phyloP scores from a whole-genome alignment of 2,329 filamentous ascomycete species.

The Clarireedia paspali region DNA sequence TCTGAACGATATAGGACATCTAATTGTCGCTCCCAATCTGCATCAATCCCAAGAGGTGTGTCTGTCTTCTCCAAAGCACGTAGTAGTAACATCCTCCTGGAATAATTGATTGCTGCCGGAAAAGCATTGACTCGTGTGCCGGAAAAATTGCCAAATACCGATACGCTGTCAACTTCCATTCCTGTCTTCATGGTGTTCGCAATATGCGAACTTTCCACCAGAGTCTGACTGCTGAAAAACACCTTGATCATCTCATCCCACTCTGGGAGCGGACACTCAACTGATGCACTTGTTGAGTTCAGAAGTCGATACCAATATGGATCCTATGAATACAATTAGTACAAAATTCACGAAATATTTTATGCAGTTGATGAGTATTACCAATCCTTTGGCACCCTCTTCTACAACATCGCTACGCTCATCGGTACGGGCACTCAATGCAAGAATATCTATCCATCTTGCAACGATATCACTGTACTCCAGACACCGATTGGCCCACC shows the following conservation, averaged over 20 bases:
- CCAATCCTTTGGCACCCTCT: slow-evolving; percentile 81
- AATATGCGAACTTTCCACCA: slow-evolving; percentile 25
- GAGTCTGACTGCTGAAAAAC: slow-evolving; percentile 39
- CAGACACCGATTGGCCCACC: slow-evolving; percentile 85
- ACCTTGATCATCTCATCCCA: slow-evolving; percentile 43
- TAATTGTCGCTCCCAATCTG: slow-evolving; percentile 78
- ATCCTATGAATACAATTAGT: slow-evolving; percentile 25
- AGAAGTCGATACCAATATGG: slow-evolving; percentile 63
- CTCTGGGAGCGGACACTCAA: slow-evolving; percentile 36
- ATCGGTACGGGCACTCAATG: slow-evolving; percentile 56
- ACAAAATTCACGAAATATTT: not conserved
- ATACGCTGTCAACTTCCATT: slow-evolving; percentile 35
- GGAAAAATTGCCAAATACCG: slow-evolving; percentile 31
- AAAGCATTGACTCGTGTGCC: slow-evolving; percentile 48
- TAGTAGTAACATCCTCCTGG: slow-evolving; percentile 51
- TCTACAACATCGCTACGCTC: slow-evolving; percentile 80
- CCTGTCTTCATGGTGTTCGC: slow-evolving; percentile 28
- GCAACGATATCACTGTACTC: slow-evolving; percentile 70
- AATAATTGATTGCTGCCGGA: slow-evolving; percentile 62
- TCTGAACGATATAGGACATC: slow-evolving; percentile 67
- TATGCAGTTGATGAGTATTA: slow-evolving; percentile 47
- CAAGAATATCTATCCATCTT: slow-evolving; percentile 83
- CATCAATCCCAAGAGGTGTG: slow-evolving; percentile 45
- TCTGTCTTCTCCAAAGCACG: slow-evolving; percentile 36
- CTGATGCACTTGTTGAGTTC: slow-evolving; percentile 42